Conservation (phyloP, 2,329 filamentous ascomycete species). For the Plectosphaerella plurivora region DNA sequence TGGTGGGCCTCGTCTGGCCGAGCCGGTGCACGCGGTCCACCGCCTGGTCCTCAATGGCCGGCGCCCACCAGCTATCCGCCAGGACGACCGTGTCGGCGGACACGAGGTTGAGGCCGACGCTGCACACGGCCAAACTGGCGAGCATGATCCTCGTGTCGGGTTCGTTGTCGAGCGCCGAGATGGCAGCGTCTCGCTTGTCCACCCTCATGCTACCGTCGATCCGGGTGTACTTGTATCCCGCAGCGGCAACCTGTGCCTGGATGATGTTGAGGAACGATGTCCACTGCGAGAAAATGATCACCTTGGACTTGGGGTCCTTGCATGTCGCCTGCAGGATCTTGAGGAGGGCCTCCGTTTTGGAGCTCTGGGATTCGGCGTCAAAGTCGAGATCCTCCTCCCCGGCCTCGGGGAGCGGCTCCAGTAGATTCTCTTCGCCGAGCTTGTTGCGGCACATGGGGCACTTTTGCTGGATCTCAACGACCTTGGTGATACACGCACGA, state of each 20-base stretch:
- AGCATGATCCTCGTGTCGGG: conserved; percentile 69
- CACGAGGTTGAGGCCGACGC: conserved; percentile 81
- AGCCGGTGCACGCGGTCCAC: conserved; percentile 83
- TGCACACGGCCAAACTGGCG: conserved; percentile 76
- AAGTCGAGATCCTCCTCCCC: conserved; percentile 43
- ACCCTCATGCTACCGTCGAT: conserved; percentile 80
- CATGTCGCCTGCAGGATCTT: conserved; percentile 69
- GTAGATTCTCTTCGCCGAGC: conserved; percentile 53
- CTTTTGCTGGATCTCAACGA: conserved; percentile 70
- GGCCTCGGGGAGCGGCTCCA: conserved; percentile 60
- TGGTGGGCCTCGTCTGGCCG: conserved; percentile 74
- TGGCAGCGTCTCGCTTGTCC: conserved; percentile 64
- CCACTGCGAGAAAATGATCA: conserved; percentile 75
- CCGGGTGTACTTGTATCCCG: conserved; percentile 61
- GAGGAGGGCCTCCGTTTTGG: conserved; percentile 76
- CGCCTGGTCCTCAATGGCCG: conserved; percentile 88
- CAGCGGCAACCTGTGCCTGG: conserved; percentile 59
- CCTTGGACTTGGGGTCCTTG: conserved; percentile 59
- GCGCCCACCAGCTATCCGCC: conserved; percentile 84
- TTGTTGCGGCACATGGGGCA: conserved; percentile 80
- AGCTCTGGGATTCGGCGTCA: conserved; percentile 64
- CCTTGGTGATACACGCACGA: conserved; percentile 65
- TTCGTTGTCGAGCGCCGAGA: conserved; percentile 63
- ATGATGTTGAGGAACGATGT: conserved; percentile 70
- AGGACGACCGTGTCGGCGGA: conserved; percentile 83